Base-by-base conservation (phyloP, 2,329 filamentous ascomycete species). In the Bertia moriformis region DNA sequence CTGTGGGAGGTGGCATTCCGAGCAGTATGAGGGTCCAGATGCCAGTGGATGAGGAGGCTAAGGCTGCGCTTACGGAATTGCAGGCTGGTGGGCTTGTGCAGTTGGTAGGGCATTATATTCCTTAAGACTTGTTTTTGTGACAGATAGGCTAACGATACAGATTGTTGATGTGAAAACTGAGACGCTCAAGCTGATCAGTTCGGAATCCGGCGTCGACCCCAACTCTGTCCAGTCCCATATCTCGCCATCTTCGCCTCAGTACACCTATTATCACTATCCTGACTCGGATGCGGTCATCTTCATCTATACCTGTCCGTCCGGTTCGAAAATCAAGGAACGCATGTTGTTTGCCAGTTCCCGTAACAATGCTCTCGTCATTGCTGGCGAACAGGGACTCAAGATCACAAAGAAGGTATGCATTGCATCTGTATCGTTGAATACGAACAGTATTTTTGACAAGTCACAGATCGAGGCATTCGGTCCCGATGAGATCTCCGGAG, bases 341-440 rank as follows among this genome's bases (percentile, higher is more conserved):
- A 79, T 80, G 75, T 49, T 79, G 42, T 77, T 78, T 53, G 73
- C 74, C 18, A 72, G 70, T 40, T 70, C 66, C 42, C 65, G 73
- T 48, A 60, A 61, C 19, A 63, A 64, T 45, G 67, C 70, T n/a
- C 58, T 78, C 19, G 49, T 52, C 18, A 44, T 69, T 41, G 72
- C 72, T 15, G 66, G 72, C 38, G 63, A 66, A 37, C 67, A 67
- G 18, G 73, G 73, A 4, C 49, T 78, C 41, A 65, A 66, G 45
- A 62, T 79, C 29, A 59, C 62, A 41, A 77, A 73, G 58, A 73
- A 67, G 55, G 63, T 66, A 54, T 38, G 48, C 49, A 30, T 22
- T 32, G 19, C 27, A 17, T 29, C n/a, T 22, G 12, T 4, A 36
- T 38, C 7, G 19, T 27, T 40, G 29, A 15, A 24, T 19, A 17